Percentiles rank a stretch among this genome's conserved stretches.
Conservation (phyloP, 371 early-diverging fungal species). For the Chytridiales sp. region DNA sequence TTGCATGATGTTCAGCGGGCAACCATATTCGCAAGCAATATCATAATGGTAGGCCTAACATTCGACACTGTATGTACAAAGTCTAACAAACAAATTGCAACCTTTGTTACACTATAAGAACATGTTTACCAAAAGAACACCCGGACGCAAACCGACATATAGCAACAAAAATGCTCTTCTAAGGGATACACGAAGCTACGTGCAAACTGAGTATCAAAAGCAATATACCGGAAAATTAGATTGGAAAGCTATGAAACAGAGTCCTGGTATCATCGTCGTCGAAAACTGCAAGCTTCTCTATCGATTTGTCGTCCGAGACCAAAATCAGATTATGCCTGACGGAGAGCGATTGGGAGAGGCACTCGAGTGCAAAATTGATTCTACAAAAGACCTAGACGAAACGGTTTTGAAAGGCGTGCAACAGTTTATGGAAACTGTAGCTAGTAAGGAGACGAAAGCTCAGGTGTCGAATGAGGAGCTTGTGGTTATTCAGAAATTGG, state of each 20-base stretch:
- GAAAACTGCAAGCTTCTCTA: constrained; percentile 11
- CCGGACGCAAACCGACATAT: not conserved
- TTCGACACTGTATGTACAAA: not conserved
- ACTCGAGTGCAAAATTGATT: not conserved
- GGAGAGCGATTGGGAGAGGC: not conserved
- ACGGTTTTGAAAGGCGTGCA: not conserved
- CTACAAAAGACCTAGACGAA: not conserved
- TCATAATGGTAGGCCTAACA: not conserved
- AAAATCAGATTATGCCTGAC: not conserved
- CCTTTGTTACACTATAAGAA: not conserved
- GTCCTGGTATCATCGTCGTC: constrained; percentile 13
- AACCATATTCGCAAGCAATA: not conserved
- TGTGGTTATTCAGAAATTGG: constrained; percentile 4
- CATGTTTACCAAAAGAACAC: not conserved
- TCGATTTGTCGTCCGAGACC: not conserved
- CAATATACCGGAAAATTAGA: not conserved
- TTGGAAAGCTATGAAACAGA: not conserved
- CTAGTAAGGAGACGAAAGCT: not conserved
- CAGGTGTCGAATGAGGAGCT: not conserved
- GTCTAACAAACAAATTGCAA: not conserved
- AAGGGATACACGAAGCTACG: too few species aligned
- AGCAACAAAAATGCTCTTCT: not conserved
- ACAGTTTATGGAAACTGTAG: not conserved
- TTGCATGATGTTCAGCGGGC: not conserved
- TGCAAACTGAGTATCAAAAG: not conserved